Base-by-base conservation (phyloP, 306 rosid genomes). In the Malus fusca region DNA sequence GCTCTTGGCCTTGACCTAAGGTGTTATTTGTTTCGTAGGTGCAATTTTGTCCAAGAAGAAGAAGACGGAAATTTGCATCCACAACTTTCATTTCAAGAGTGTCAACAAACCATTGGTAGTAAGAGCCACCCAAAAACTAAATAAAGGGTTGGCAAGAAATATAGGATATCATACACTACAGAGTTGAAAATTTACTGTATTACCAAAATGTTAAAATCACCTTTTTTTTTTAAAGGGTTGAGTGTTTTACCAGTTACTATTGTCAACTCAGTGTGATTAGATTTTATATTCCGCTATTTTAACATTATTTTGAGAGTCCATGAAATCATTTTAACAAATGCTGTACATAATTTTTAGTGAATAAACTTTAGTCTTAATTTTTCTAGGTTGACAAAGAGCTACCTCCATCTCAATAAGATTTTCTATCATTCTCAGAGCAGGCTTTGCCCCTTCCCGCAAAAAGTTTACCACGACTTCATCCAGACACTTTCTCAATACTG, bases 351-450 rank as follows among this genome's bases (percentile, higher is more conserved):
- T 33, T 30, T 42, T 46, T 31, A 63, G 17, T 35, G 22, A 6
- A 17, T 66, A 22, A 46, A 40, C 7, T 31, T 19, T 23, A 80
- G 42, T 52, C 68, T 21, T 51, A 51, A 51, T 51, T 51, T 18
- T 14, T 44, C 2, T 44, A 69, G 56, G 68, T 48, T 59, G 33
- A 59, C 3, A 48, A 44, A 66, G 70, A 52, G 14, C n/a, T 67
- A 85, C 89, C 89, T 86, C 85, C 79, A 80, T 83, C 69, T 83
- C 87, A 69, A 86, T 75, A 19, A 86, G 83, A 78, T 83, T 82
- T 68, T 28, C 72, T 71, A 86, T 86, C 87, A 86, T 86, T 19
- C 79, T 78, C 84, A 80, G 77, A 61, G 87, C 81, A 71, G 87
- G 89, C 52, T 80, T 71, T 66, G 64, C 75, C 11, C 85, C 77